A percentile compares a stretch with the other conserved stretches of the same genome.
These are phyloP conservation scores for Ceratocystis eucalypticola DNA, from an alignment of 2,329 filamentous ascomycete species.

Conservation along the genomic window DNA sequence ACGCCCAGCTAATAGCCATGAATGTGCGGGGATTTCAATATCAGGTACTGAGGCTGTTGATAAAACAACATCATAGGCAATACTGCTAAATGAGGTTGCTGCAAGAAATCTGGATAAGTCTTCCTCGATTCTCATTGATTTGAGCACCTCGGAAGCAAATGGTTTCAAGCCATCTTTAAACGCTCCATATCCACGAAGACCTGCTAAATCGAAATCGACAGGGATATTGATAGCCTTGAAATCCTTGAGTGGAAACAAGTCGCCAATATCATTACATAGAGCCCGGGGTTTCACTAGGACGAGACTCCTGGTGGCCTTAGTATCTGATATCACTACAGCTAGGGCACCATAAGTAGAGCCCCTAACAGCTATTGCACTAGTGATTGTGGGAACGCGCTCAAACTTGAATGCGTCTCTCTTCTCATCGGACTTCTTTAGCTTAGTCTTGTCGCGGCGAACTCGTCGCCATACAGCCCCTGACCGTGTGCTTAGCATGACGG, in stretches of 20 bases:
- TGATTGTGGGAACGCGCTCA: constrained; percentile 75
- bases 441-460: constrained; percentile 67
- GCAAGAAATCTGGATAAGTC: constrained; percentile 43
- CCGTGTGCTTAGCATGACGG: constrained; percentile 83
- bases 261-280: constrained; percentile 60
- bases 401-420: constrained; percentile 91
- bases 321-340: constrained; percentile 73
- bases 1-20: constrained; percentile 63
- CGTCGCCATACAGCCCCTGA: constrained; percentile 89
- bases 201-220: constrained; percentile 33
- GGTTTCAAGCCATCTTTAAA: constrained; percentile 35
- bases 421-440: constrained; percentile 42
- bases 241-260: constrained; percentile 53
- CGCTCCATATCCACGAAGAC: constrained; percentile 27
- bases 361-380: constrained; percentile 67
- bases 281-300: constrained; percentile 53
- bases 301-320: constrained; percentile 60
- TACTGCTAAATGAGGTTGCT: constrained; percentile 28
- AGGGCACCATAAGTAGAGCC: constrained; percentile 86
- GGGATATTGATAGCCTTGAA: constrained; percentile 36
- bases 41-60: constrained; percentile 51
- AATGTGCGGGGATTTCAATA: constrained; percentile 64
- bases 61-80: constrained; percentile 33
- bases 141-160: constrained; percentile 41
- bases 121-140: constrained; percentile 50